These are phyloP conservation scores for Phytopythium mirpurense DNA, from an alignment of 352 stramenopile genomes.

Conservation along the genomic window DNA sequence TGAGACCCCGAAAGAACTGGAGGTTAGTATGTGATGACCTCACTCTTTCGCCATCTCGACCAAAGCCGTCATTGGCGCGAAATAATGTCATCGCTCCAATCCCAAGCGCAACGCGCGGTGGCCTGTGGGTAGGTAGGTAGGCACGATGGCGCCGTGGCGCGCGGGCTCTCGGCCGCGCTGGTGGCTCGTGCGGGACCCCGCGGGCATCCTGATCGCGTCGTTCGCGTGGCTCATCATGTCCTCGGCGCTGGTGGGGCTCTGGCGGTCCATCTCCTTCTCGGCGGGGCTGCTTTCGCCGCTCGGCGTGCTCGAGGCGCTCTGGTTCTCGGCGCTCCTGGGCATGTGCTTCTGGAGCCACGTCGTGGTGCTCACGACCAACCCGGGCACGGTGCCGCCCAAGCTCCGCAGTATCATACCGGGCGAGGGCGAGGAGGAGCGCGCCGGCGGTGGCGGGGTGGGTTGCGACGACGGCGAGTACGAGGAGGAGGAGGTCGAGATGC, in stretches of 20 bases:
- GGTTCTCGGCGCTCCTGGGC: constrained; percentile 46
- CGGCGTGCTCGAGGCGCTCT: constrained; percentile 34
- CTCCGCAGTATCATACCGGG: constrained; percentile 18
- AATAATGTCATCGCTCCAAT: neutral
- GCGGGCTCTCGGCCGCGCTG: constrained; percentile 5
- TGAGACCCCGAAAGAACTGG: too few relatives aligned
- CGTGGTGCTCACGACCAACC: constrained; percentile 73
- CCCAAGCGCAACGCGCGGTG: too few relatives aligned
- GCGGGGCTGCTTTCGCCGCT: constrained; percentile 45
- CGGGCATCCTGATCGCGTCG: constrained; percentile 51
- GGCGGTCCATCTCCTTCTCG: constrained; percentile 48
- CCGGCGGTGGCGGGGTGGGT: constrained; percentile 1
- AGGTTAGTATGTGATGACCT: too few relatives aligned
- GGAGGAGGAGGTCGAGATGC: constrained; percentile 58
- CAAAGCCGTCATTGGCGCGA: neutral
- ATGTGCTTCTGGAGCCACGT: constrained; percentile 75
- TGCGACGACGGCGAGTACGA: constrained; percentile 22
- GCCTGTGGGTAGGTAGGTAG: too few relatives aligned
- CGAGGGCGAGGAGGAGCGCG: neutral
- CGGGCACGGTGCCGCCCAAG: constrained; percentile 54
- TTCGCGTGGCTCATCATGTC: constrained; percentile 59
- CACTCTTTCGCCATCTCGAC: neutral
- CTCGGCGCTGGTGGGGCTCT: constrained; percentile 32
- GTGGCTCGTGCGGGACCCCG: constrained; percentile 66
- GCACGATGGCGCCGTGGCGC: too few relatives aligned